Conservation (phyloP, 1,139 yeast species). For the Suhomyces coccinellae region DNA sequence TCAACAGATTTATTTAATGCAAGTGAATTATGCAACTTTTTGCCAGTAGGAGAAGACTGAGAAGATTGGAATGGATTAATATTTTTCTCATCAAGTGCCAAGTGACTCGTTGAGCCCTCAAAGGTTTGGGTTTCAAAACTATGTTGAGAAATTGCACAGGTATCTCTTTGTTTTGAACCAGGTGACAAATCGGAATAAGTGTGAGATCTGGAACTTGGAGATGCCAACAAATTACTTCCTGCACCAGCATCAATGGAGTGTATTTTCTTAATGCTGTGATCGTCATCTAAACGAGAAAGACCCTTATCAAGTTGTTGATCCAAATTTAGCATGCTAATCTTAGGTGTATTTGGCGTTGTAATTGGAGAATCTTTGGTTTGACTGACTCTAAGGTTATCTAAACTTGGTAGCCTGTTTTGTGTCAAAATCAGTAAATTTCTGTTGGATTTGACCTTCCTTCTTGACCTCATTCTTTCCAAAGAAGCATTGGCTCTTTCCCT, state of each 20-base stretch:
- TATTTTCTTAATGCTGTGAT: neutral
- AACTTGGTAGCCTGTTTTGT: conserved; percentile 27
- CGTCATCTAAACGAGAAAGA: neutral
- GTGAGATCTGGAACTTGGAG: neutral
- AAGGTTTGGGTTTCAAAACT: neutral
- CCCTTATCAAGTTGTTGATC: neutral
- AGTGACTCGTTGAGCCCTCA: neutral
- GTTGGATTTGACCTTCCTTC: conserved; percentile 55
- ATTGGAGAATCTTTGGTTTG: conserved; percentile 9
- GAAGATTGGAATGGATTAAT: conserved; percentile 3
- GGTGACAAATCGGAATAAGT: conserved; percentile 5
- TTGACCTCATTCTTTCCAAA: conserved; percentile 58
- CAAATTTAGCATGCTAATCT: conserved; percentile 3
- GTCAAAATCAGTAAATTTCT: conserved; percentile 31
- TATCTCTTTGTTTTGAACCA: neutral
- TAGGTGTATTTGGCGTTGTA: conserved; percentile 14
- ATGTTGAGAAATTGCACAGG: neutral
- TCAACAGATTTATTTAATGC: conserved; percentile 10
- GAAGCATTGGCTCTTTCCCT: conserved; percentile 69
- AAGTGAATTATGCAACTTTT: neutral
- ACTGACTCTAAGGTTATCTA: conserved; percentile 9
- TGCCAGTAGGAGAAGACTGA: conserved; percentile 2
- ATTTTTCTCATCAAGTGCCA: neutral
- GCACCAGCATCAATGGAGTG: neutral
- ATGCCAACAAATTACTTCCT: conserved; percentile 1